Conservation (phyloP, 2,329 filamentous ascomycete species). For the Aspergillus costaricaensis region DNA sequence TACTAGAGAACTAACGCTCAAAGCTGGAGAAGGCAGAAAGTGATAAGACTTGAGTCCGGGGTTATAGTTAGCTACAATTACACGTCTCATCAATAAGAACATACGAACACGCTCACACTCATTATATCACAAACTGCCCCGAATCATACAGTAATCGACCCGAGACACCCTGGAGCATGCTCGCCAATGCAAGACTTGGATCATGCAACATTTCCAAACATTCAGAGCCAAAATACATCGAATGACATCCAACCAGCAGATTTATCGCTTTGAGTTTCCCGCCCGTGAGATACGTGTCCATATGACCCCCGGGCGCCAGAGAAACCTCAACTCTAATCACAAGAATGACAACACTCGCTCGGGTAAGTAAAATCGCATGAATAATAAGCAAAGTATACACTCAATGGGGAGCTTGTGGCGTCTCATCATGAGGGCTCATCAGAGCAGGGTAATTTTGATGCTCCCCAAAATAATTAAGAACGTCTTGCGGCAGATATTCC, state of each 20-base stretch:
- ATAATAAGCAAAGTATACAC: conserved; percentile 2
- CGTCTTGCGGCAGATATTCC: conserved; percentile 69
- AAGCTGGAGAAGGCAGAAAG: not conserved
- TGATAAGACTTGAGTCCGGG: not conserved
- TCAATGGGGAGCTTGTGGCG: conserved; percentile 9
- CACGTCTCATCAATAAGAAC: not conserved
- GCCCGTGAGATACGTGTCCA: not conserved
- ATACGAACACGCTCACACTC: not conserved
- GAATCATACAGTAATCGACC: not conserved
- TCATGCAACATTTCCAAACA: not conserved
- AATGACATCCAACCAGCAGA: not conserved
- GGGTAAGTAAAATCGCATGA: conserved; percentile 10
- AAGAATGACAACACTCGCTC: conserved; percentile 13
- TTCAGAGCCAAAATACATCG: not conserved
- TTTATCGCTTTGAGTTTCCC: not conserved
- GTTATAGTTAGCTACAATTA: not conserved
- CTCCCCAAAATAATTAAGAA: conserved; percentile 58
- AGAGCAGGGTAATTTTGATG: conserved; percentile 34
- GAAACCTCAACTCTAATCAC: conserved; percentile 9
- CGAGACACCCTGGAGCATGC: not conserved
- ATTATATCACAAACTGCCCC: not conserved
- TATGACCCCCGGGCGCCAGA: conserved; percentile 14
- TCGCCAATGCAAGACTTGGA: not conserved
- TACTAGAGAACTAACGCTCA: not conserved
- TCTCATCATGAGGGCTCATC: conserved; percentile 33